These are phyloP conservation scores for Lactarius tabidus DNA, from an alignment of 768 basidiomycete genomes.

Conservation along the genomic window DNA sequence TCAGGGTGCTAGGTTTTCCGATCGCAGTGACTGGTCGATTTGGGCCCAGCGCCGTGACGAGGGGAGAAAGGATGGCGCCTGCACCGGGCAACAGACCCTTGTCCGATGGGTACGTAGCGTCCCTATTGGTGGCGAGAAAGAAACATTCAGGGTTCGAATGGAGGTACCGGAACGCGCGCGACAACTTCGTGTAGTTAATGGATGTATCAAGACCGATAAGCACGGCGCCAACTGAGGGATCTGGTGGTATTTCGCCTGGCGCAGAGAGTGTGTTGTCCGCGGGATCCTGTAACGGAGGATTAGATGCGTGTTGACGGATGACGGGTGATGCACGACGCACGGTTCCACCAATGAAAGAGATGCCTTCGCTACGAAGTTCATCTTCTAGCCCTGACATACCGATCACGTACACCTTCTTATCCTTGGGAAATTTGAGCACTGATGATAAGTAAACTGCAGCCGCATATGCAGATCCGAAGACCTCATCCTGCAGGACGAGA, in stretches of 20 bases:
- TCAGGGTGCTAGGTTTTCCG: constrained; percentile 87
- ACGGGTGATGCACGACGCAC: constrained; percentile 42
- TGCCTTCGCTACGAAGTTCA: constrained; percentile 85
- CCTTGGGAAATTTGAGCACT: constrained; percentile 81
- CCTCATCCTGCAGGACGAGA: constrained; percentile 69
- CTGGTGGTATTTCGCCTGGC: constrained; percentile 68
- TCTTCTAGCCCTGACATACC: constrained; percentile 91
- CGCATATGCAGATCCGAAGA: constrained; percentile 92
- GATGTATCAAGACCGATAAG: constrained; percentile 87
- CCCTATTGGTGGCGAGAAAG: constrained; percentile 90
- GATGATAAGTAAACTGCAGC: constrained; percentile 82
- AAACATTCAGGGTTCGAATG: constrained; percentile 71
- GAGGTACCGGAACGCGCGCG: constrained; percentile 89
- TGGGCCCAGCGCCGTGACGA: constrained; percentile 61
- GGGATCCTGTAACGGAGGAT: constrained; percentile 57
- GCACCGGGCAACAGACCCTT: constrained; percentile 77
- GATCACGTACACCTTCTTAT: constrained; percentile 94
- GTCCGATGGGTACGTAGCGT: constrained; percentile 83
- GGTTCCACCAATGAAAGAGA: constrained; percentile 77
- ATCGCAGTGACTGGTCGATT: constrained; percentile 64
- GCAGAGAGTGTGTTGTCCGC: constrained; percentile 71
- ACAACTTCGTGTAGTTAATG: constrained; percentile 92
- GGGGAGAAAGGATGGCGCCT: constrained; percentile 78
- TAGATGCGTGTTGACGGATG: constrained; percentile 13
- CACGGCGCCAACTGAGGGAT: constrained; percentile 84